Percentiles rank a stretch among this genome's conserved stretches.
These are phyloP conservation scores for Cudoniella acicularis DNA, from an alignment of 495 filamentous ascomycete species.

Conservation along the genomic window DNA sequence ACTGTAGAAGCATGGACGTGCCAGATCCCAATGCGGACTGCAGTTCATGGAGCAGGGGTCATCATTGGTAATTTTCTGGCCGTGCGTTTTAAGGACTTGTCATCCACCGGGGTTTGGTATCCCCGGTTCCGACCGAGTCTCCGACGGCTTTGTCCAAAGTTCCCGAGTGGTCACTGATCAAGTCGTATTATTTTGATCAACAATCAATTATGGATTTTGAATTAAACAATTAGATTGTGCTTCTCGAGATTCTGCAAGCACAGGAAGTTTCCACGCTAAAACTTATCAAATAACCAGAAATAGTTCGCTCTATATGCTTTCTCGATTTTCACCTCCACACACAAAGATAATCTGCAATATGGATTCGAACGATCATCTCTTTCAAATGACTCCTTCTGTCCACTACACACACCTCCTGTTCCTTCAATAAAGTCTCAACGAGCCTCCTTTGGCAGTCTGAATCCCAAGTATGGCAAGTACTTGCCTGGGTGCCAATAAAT, in stretches of 20 bases:
- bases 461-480: conserved; percentile 42
- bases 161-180: no score
- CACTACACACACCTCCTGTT: no score
- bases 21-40: conserved; percentile 7
- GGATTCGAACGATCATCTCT: no score
- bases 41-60: conserved; percentile 1
- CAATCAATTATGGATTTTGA: no score
- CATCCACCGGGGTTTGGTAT: no score
- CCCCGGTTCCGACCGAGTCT: no score
- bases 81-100: neutral
- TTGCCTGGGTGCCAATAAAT: conserved; percentile 38
- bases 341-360: no score
- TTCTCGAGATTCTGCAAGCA: neutral
- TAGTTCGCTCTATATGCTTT: neutral
- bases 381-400: no score
- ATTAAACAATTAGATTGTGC: neutral
- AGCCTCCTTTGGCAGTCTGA: conserved; percentile 30
- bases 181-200: no score
- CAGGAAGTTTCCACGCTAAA: no score
- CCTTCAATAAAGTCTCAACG: neutral
- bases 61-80: neutral
- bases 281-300: no score
- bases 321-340: neutral
- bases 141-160: no score
- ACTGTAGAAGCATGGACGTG: neutral